Evolutionary conservation across 805 yeast species (phyloP), one percentile per base, ranked within the genome.

Genomic region (Yamadazyma philogaea): DNA sequence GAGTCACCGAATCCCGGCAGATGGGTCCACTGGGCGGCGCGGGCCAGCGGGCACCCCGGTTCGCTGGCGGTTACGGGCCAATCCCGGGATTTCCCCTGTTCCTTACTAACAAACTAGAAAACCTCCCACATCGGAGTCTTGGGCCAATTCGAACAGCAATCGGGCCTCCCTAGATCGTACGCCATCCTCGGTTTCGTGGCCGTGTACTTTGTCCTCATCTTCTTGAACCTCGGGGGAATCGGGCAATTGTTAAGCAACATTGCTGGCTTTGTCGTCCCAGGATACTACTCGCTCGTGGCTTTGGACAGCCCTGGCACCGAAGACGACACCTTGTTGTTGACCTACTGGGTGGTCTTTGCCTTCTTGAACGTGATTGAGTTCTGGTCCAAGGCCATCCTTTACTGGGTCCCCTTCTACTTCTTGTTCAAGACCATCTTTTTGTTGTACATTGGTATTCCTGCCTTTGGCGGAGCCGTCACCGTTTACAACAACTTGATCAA

Each of bases 311-410:
- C 79, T 7, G 59, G 77, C 14, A 67, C 81, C 32, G 66, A 70
- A 33, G 97, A 91, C 63, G 99, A 93, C 66, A 81, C 93, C 36
- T 83, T 84, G 63, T 79, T 87, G 61, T 78, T 93, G 59, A 87
- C 97, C 11, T 93, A 93, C 75, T 93, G 99, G 99, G 96, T 93
- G 45, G 96, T 93, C n/a, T 93, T 87, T 61, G 96, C 96, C 12
- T 81, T 82, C 55, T 79, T 93, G 71, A 87, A 82, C 64, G 90
- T 93, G 40, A 62, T 88, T 57, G 99, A 93, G 72, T 93, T 88
- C 77, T 93, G 97, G 98, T 82, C 96, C 42, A 79, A 81, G 58
- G 84, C 96, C 28, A 84, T 93, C 56, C 75, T 91, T 46, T 89
- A 89, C 77, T 87, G 96, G 95, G 69, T 93, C 53, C 99, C 99